These are phyloP conservation scores for Diplodia mutila DNA, from an alignment of 2,329 filamentous ascomycete species.

Conservation along the genomic window DNA sequence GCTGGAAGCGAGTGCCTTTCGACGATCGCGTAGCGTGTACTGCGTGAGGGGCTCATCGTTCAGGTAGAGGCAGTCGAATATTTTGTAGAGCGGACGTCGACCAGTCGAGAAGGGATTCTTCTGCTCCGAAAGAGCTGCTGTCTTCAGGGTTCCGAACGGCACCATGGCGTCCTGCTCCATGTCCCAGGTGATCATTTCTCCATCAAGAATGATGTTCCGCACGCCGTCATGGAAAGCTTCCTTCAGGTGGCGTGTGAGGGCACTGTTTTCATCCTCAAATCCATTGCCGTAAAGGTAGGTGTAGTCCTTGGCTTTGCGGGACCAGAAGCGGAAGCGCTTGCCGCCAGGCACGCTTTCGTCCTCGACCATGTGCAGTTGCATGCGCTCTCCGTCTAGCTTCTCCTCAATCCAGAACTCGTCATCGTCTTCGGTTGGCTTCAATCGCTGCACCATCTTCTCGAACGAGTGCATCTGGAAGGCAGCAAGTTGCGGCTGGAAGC, in stretches of 20 bases:
- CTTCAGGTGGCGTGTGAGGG: conserved; percentile 78
- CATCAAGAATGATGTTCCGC: conserved; percentile 86
- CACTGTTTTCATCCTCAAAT: conserved; percentile 72
- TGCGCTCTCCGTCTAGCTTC: conserved; percentile 94
- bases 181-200: conserved; percentile 99
- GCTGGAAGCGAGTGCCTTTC: conserved; percentile 72
- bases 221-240: conserved; percentile 78
- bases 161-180: conserved; percentile 81
- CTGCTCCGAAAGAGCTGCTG: conserved; percentile 79
- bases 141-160: conserved; percentile 90
- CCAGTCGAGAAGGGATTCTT: conserved; percentile 69
- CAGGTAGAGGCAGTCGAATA: conserved; percentile 90
- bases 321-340: conserved; percentile 84
- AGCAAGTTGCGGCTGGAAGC: conserved; percentile 93
- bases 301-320: conserved; percentile 93
- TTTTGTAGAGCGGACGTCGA: conserved; percentile 75
- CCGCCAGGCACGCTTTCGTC: conserved; percentile 71
- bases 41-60: conserved; percentile 79
- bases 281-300: conserved; percentile 88
- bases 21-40: conserved; percentile 82
- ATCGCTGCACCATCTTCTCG: conserved; percentile 73
- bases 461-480: conserved; percentile 87
- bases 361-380: conserved; percentile 90
- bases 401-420: conserved; percentile 94
- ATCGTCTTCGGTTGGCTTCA: conserved; percentile 70